Percentiles rank a stretch among this genome's conserved stretches.
Conservation (phyloP, 2,329 filamentous ascomycete species). For the Cadophora sp. region DNA sequence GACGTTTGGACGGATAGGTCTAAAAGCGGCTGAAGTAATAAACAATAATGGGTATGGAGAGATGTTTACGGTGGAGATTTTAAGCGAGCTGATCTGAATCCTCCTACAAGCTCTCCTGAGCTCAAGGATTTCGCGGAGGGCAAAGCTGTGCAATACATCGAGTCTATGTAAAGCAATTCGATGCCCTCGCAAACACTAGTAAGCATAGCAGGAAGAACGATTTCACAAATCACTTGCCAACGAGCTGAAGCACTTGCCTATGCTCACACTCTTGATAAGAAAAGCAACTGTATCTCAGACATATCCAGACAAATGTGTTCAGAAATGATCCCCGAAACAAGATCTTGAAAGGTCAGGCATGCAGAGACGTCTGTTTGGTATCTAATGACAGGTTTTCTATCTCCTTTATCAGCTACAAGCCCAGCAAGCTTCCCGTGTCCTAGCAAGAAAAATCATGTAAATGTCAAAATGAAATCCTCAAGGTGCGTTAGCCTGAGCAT, state of each 20-base stretch:
- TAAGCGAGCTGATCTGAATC: neutral
- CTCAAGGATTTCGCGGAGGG: no score
- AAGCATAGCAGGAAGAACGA: neutral
- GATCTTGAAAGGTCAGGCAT: neutral
- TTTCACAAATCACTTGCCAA: no score
- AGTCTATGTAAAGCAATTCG: no score
- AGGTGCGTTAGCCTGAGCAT: constrained; percentile 55
- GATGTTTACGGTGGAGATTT: neutral
- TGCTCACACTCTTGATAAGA: neutral
- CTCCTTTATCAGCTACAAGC: neutral
- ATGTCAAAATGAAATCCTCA: constrained; percentile 41
- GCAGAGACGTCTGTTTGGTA: neutral
- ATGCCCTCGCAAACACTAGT: neutral
- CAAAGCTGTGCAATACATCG: no score
- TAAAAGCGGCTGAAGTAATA: neutral
- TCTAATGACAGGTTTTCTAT: neutral
- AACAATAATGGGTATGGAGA: neutral
- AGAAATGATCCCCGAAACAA: neutral
- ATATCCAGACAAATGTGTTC: neutral
- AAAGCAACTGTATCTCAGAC: neutral
- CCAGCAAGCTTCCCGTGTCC: neutral
- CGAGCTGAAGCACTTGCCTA: neutral
- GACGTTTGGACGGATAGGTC: neutral
- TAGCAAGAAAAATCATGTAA: neutral
- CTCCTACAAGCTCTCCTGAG: neutral